Base-by-base conservation (phyloP, 371 early-diverging fungal genomes). In the Mortierella sp. region DNA sequence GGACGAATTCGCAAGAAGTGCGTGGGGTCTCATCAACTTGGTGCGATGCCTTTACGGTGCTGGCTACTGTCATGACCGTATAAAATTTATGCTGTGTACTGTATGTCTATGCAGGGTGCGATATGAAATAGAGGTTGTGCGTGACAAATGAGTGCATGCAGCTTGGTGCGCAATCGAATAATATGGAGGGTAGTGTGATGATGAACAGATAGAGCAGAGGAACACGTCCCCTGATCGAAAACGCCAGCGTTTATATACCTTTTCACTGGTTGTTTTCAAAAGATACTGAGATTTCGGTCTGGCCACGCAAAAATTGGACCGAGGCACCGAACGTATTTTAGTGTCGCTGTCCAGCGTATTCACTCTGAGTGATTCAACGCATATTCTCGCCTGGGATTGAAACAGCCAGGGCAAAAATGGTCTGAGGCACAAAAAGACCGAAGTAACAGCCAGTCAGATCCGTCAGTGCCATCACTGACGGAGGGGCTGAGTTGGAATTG, bases 21-120 rank as follows among this genome's bases (percentile, higher is more conserved):
- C 70, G 71, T 37, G 71, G 71, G 2, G 71, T 70, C 56, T 59
- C 64, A 34, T 70, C 71, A 27, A 58, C 57, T 47, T 56, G 61
- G 17, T 46, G 17, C n/a, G 42, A 23, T 50, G 63, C 15, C 37
- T 37, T 55, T 31, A 26, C 28, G 24, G 49, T n/a, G 28, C 28
- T 17, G 49, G 43, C 32, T 46, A 19, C 46, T 42, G 23, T 28
- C 57, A 44, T 56, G 30, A n/a, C 14, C 5, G 26, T 3, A 34
- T n/a, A n/a, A n/a, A n/a, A n/a, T n/a, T n/a, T 2, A 34, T 34
- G 34, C 34, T 34, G 11, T 34, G 37, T 14, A 14, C 7, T 34
- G 37, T 34, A 34, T 34, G 37, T 14, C 7, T 34, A 34, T 34
- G 37, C 37, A 34, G 37, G 37, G 4, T 31, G 41, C 49, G 37